Evolutionary conservation across 1,284 basidiomycete genomes (phyloP), one percentile per base, ranked within the genome.

Genomic region (Sphagnurus paluster): DNA sequence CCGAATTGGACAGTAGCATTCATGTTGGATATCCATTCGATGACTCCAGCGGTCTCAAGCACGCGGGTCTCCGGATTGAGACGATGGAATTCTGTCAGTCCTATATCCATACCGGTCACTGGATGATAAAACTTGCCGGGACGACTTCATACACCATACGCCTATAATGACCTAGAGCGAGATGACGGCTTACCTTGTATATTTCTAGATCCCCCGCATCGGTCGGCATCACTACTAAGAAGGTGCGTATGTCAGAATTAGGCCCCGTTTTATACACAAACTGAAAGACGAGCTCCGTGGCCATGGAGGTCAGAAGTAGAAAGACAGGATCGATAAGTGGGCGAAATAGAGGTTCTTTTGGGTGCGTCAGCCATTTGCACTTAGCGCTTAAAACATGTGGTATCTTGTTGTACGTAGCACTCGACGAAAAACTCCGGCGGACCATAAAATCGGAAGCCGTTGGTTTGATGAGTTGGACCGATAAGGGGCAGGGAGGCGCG

Each of bases 121-220:
- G 79, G 77, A 54, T 80, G 77, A 50, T 69, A 66, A 56, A 81
- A 80, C 79, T 82, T 47, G n/a, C n/a, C n/a, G n/a, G n/a, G n/a
- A n/a, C n/a, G n/a, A n/a, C n/a, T n/a, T n/a, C n/a, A n/a, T 10
- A 28, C 14, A 25, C 33, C 40, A 25, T 50, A 17, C 44, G 30
- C 21, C 40, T 43, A 29, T 30, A 13, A 35, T 26, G 34, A 28
- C 24, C 36, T 11, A 16, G 5, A n/a, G 25, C 19, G 21, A 17
- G 23, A 24, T 30, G 11, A 13, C 41, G 43, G 44, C 54, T 42
- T 53, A 70, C 79, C 63, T 70, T 76, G 66, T 81, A 81, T 14
- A 78, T 52, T 44, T 77, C 74, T 21, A 70, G 44, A 24, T 65
- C 58, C n/a, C 58, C 56, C 21, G 50, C 46, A 1, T 55, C 37